Evolutionary conservation across 805 yeast genomes (phyloP), one percentile per base, ranked within the genome.

Genomic region (Spathaspora girioi): DNA sequence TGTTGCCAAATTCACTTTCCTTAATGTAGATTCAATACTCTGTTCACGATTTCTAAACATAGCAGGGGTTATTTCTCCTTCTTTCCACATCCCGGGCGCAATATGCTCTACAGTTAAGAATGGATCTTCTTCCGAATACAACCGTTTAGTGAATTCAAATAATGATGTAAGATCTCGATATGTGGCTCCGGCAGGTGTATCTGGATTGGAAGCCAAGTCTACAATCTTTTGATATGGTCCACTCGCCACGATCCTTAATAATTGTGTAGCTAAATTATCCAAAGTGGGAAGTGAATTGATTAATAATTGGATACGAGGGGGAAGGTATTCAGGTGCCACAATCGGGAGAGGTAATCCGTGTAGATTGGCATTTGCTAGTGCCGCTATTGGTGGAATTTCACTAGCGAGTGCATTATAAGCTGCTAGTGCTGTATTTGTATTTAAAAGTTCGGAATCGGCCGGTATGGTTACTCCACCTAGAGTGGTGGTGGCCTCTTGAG

Each of bases 1-100:
- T 0, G 97, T 90, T 0, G 97, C 89, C 56, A 94, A 69, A 60
- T 94, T 94, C 1, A 91, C 88, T 59, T 93, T 88, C 52, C 96
- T 82, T 32, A 93, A 67, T 0, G 94, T 84, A 40, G 82, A 76
- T 63, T 78, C 81, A 51, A 83, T 70, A 47, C 82, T 77, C 54
- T 82, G 85, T 58, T 84, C 89, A 53, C 83, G 78, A 48, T 81
- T 83, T 55, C 76, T 74, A 57, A 85, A 72, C 62, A 84, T 74
- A 26, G 72, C 60, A 0, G 89, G 88, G 0, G 87, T 79, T 8
- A 75, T 68, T 6, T 76, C 75, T n/a, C 84, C 84, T 56, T 79
- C 80, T 49, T 81, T 78, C 89, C 89, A 84, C 59, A 84, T 66
- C 0, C 89, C 89, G 14, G 87, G 87, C 1, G 89, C 86, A 6